Conservation (phyloP, 345 rosid genomes). For the Citrus reticulata region DNA sequence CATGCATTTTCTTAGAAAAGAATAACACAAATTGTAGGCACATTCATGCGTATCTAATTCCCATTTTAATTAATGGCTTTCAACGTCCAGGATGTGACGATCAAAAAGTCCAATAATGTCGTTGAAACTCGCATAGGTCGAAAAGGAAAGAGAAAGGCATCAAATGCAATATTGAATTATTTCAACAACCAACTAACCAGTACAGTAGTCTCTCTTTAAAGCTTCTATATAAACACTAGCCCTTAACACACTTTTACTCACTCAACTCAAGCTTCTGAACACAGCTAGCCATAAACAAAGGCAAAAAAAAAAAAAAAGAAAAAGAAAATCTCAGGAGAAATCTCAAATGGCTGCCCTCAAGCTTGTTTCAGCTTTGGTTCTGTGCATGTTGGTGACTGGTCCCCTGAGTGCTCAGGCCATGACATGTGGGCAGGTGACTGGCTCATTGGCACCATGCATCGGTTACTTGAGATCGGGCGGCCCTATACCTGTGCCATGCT, state of each 20-base stretch:
- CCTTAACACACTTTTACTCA: constrained; percentile 1
- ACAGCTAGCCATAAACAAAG: neutral
- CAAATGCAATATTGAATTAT: too few species aligned
- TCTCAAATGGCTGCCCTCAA: constrained; percentile 10
- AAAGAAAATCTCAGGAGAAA: neutral
- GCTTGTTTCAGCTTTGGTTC: constrained; percentile 11
- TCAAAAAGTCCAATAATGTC: neutral
- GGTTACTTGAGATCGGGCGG: constrained; percentile 18
- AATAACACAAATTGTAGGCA: too few species aligned
- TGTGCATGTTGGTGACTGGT: constrained; percentile 20
- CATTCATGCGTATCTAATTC: too few species aligned
- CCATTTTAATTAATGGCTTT: neutral
- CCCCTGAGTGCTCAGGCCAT: constrained; percentile 24
- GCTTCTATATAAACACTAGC: constrained; percentile 3
- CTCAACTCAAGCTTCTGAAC: constrained; percentile 14
- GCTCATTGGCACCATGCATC: constrained; percentile 29
- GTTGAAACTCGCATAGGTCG: neutral
- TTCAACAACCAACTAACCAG: neutral
- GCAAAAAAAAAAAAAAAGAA: neutral
- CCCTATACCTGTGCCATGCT: constrained; percentile 17
- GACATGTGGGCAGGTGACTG: constrained; percentile 32
- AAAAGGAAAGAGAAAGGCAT: neutral
- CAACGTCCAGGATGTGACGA: neutral
- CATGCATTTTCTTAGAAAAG: too few species aligned
- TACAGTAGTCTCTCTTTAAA: neutral